phyloP scores from a whole-genome alignment of 148 eudicot species.

The Spergularia bocconei region DNA sequence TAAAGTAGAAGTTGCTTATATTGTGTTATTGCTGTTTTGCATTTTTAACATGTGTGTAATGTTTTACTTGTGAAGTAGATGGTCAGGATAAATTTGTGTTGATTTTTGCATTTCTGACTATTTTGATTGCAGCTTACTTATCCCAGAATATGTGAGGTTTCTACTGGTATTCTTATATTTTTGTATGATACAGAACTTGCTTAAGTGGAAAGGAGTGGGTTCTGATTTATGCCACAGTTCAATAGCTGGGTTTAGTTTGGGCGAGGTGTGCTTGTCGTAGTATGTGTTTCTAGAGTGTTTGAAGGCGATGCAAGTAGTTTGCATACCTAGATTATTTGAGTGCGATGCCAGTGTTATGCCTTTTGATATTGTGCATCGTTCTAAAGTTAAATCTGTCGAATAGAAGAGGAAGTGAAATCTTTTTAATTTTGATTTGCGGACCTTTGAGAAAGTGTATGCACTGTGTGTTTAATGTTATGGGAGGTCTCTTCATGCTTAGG shows the following conservation, averaged over 20 bases:
- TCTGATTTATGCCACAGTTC: background rate
- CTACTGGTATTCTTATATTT: background rate
- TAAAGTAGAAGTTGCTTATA: background rate
- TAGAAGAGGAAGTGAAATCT: background rate
- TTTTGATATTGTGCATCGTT: background rate
- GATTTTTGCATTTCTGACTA: background rate
- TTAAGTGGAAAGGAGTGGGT: background rate
- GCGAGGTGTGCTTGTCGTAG: too few species aligned
- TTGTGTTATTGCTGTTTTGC: too few species aligned
- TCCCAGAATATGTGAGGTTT: background rate
- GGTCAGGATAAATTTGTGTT: background rate
- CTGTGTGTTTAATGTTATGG: background rate
- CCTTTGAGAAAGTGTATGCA: background rate
- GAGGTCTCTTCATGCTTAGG: background rate
- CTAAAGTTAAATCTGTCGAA: background rate
- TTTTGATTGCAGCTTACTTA: background rate
- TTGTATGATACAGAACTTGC: background rate
- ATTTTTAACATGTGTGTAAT: too few species aligned
- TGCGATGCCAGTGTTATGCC: too few species aligned
- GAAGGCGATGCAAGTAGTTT: background rate
- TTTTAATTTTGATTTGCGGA: background rate
- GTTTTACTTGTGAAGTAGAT: too few species aligned
- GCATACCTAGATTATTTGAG: too few species aligned
- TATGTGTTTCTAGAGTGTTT: background rate
- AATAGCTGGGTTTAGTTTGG: background rate